Evolutionary conservation across 305 asterid species (phyloP).

Genomic region (Fraxinus xanthoxyloides): DNA sequence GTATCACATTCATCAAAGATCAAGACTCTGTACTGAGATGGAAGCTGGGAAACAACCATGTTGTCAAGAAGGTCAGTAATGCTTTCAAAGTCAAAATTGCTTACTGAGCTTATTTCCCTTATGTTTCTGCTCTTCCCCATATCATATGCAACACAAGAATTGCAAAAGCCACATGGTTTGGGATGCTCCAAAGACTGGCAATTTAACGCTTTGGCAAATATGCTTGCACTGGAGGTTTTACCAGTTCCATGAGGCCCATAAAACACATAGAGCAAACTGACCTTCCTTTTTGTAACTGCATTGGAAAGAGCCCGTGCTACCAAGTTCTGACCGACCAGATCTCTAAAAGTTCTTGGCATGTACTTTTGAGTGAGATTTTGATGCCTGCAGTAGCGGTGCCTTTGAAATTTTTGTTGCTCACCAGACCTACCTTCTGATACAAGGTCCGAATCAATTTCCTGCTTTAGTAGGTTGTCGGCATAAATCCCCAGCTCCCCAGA

Average conservation of each 20-base stretch:
- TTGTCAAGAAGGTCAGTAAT: conserved; percentile 55
- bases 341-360: conserved; percentile 78
- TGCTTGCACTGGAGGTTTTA: conserved; percentile 86
- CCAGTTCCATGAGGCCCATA: conserved; percentile 97
- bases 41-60: conserved; percentile 47
- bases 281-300: conserved; percentile 61
- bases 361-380: conserved; percentile 86
- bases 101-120: conserved; percentile 74
- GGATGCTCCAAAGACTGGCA: conserved; percentile 75
- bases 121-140: conserved; percentile 57
- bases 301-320: conserved; percentile 88
- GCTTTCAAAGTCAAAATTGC: conserved; percentile 56
- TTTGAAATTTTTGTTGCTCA: conserved; percentile 38
- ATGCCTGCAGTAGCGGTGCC: conserved; percentile 52
- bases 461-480: conserved; percentile 73
- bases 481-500: conserved; percentile 85
- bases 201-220: conserved; percentile 77
- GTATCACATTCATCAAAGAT: conserved; percentile 83
- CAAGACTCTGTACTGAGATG: conserved; percentile 65
- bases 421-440: conserved; percentile 79
- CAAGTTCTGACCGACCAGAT: conserved; percentile 85
- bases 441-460: conserved; percentile 69
- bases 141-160: conserved; percentile 56
- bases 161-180: conserved; percentile 90
- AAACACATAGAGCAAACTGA: conserved; percentile 86